Evolutionary conservation across 1,284 basidiomycete species (phyloP), one percentile per base, ranked within the genome.

Genomic region (Boletus semigastroideus): DNA sequence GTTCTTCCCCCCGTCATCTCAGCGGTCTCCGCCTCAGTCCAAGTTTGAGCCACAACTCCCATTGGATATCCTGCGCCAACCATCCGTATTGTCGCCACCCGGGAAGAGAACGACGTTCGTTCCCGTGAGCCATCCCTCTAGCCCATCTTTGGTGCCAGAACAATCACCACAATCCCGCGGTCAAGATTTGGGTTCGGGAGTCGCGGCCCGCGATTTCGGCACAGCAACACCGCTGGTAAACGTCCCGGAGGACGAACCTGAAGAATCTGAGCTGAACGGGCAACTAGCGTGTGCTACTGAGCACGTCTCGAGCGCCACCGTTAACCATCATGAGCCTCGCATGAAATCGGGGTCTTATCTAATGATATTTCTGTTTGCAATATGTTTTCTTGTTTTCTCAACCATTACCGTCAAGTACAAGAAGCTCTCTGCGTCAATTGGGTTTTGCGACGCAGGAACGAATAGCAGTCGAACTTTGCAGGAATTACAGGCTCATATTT

Each of bases 361-460:
- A 44, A 57, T 73, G 39, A 72, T 74, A 46, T 31, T 80, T 51
- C 14, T 80, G 64, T 40, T 78, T 53, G 42, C 65, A 55, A 61
- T 77, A 7, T 52, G 77, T 33, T 51, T 76, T 16, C 50, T 78
- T 14, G 63, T 72, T 46, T 58, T 72, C 25, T 71, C 75, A 16
- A 68, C 77, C 57, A 62, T 78, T 37, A 66, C 77, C 37, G 67
- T 75, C 57, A 73, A 78, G 27, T 86, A 81, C 72, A 90, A 89
- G 70, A 57, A 65, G 6, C 80, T 89, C 55, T 92, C 90, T 5
- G 71, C 85, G 1, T 68, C 77, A 2, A 84, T 94, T 59, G 94
- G 94, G 1, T 97, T 84, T 73, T 97, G 94, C 69, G 87, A 94
- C 60, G 71, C 83, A 11, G 83, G 78, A 8, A 78, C 71, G 43